Evolutionary conservation across 495 filamentous ascomycete genomes (phyloP).

Genomic region (Penicillium pancosmium): DNA sequence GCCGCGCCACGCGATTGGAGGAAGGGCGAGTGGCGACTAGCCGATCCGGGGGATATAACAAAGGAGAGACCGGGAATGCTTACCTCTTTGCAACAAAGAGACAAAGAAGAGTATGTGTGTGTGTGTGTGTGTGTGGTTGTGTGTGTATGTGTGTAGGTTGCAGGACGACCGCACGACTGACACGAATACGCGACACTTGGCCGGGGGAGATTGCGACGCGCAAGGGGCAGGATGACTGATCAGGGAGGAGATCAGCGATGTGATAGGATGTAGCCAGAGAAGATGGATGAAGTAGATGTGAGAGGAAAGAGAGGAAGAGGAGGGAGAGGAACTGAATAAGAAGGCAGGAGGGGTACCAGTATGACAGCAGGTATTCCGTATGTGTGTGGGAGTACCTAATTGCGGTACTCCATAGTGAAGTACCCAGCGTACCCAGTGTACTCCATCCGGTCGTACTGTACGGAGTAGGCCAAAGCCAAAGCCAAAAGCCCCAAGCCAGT

Average conservation of each 20-base stretch:
- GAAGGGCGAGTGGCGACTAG: slow-evolving; percentile 22
- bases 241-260: neutral
- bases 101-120: slow-evolving; percentile 6
- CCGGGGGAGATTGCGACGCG: slow-evolving; percentile 6
- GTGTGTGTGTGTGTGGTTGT: slow-evolving; percentile 5
- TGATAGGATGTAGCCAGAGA: neutral
- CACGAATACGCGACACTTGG: slow-evolving; percentile 7
- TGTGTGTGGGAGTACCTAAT: neutral
- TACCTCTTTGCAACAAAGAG: slow-evolving; percentile 30
- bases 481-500: no score
- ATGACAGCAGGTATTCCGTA: neutral
- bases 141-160: slow-evolving; percentile 7
- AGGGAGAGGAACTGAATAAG: neutral
- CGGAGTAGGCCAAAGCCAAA: no score
- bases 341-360: slow-evolving; percentile 1
- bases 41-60: slow-evolving; percentile 2
- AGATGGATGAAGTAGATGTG: neutral
- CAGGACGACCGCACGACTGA: slow-evolving; percentile 1
- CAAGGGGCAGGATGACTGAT: slow-evolving; percentile 8
- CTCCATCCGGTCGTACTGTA: neutral
- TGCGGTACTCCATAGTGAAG: neutral
- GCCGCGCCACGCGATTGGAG: slow-evolving; percentile 24
- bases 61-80: slow-evolving; percentile 12
- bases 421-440: neutral
- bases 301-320: neutral